Evolutionary conservation across 306 rosid species (phyloP).

Genomic region (Trifolium subterraneum): DNA sequence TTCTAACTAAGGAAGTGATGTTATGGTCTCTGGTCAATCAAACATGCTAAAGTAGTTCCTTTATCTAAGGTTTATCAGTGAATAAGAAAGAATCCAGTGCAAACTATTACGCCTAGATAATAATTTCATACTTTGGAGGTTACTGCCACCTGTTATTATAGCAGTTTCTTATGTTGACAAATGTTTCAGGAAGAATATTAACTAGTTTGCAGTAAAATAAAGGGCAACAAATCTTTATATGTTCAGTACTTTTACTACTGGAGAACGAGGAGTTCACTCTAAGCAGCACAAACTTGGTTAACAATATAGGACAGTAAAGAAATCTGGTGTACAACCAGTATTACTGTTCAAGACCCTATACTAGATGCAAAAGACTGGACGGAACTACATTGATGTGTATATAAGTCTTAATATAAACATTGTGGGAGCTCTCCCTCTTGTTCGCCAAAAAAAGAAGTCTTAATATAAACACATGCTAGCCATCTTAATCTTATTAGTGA

Average conservation of each 20-base stretch:
- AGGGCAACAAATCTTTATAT: background rate
- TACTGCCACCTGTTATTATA: background rate
- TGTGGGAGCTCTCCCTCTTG: too few relatives aligned
- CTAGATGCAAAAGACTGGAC: background rate
- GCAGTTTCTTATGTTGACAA: background rate
- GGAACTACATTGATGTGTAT: background rate
- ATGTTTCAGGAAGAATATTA: background rate
- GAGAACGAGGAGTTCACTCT: background rate
- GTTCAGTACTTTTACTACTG: background rate
- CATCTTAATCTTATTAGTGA: background rate
- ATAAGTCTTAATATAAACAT: background rate
- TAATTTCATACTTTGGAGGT: background rate
- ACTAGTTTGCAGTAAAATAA: slow-evolving; percentile 10
- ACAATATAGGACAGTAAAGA: slow-evolving; percentile 4
- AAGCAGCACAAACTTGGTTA: background rate
- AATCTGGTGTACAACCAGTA: background rate
- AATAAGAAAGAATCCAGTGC: background rate
- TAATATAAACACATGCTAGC: slow-evolving; percentile 1
- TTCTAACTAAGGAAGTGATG: background rate
- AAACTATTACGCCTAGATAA: background rate
- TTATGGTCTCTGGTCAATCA: background rate
- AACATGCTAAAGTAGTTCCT: background rate
- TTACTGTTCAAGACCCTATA: slow-evolving; percentile 5
- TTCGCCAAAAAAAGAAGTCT: background rate
- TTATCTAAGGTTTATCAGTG: slow-evolving; percentile 3